Base-by-base conservation (phyloP, 345 rosid species). In the Cardamine chenopodiifolia region DNA sequence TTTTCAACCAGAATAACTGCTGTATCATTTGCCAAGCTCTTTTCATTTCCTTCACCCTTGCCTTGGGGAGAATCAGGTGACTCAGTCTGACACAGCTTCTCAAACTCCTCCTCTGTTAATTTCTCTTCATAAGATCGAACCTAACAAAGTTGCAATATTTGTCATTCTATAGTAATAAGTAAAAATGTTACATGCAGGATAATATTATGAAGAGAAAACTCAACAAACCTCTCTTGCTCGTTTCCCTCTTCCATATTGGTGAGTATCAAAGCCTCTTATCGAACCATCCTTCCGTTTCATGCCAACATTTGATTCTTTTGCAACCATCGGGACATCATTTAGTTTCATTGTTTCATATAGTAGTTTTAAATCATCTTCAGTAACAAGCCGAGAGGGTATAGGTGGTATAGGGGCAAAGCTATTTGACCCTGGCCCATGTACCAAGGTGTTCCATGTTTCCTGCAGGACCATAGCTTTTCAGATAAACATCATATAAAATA, bases 71-170 rank as follows among this genome's bases (percentile, higher is more conserved):
- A 90, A 4, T 75, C 89, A 39, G 93, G 86, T 83, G 89, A 68
- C 26, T 90, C 98, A 73, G 26, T 90, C 81, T 93, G 90, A 82
- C 98, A 93, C 82, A 93, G 37, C 82, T 85, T 90, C 69, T 93
- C 98, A 82, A 93, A 93, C 82, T 93, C 98, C 77, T 90, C 97
- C 75, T 93, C 98, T 34, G 98, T 89, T 88, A 86, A 80, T 81
- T 90, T 89, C 80, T 93, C 98, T 85, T 90, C 97, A 31, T 93
- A 93, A 14, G 98, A 90, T 19, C 93, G 93, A 67, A 93, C 97
- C 98, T 93, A 54, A 48, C 14, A 26, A 71, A 73, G 55, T 76
- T 22, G 59, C 42, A 19, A 19, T 13, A 47, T 4, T 23, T 69
- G 18, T 47, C 7, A 71, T 73, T 55, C 66, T 40, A 32, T 17